Percentiles rank a stretch among this genome's conserved stretches.
These are phyloP conservation scores for Ramularia endophylla DNA, from an alignment of 2,329 filamentous ascomycete genomes.

Conservation along the genomic window DNA sequence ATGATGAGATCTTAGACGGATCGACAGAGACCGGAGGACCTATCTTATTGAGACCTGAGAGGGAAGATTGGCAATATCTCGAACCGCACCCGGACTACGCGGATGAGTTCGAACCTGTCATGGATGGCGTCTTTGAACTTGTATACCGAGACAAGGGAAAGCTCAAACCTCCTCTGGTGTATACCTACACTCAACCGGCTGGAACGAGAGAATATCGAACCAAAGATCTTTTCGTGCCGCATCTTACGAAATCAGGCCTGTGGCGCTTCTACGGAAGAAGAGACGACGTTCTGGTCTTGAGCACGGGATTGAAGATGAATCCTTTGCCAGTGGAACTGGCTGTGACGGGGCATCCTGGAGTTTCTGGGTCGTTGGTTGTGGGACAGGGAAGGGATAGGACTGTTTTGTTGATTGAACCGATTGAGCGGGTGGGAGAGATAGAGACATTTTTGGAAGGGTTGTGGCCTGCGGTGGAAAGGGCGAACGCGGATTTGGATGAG, in stretches of 20 bases:
- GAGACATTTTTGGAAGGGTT: conserved; percentile 11
- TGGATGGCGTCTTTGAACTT: no score
- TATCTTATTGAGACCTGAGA: no score
- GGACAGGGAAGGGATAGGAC: conserved; percentile 29
- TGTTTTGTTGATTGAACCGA: conserved; percentile 27
- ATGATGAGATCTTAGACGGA: no score
- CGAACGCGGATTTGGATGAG: conserved; percentile 24
- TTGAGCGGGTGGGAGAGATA: conserved; percentile 12
- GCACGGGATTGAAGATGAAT: conserved; percentile 28
- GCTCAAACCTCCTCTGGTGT: no score
- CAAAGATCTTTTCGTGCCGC: conserved; percentile 27
- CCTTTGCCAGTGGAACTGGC: conserved; percentile 16
- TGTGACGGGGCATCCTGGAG: conserved; percentile 21
- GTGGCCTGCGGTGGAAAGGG: conserved; percentile 14
- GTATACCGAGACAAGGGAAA: no score
- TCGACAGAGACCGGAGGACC: no score
- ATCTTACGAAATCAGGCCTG: conserved; percentile 21
- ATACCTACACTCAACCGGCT: no score
- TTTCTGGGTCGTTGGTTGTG: conserved; percentile 30
- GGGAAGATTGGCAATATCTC: no score
- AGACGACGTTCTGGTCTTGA: conserved; percentile 28
- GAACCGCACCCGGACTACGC: no score
- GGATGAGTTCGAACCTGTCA: no score
- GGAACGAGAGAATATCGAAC: conserved; percentile 30
- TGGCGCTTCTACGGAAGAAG: conserved; percentile 25